These are phyloP conservation scores for Mesembryanthemum crystallinum DNA, from an alignment of 148 eudicot genomes.

Conservation along the genomic window DNA sequence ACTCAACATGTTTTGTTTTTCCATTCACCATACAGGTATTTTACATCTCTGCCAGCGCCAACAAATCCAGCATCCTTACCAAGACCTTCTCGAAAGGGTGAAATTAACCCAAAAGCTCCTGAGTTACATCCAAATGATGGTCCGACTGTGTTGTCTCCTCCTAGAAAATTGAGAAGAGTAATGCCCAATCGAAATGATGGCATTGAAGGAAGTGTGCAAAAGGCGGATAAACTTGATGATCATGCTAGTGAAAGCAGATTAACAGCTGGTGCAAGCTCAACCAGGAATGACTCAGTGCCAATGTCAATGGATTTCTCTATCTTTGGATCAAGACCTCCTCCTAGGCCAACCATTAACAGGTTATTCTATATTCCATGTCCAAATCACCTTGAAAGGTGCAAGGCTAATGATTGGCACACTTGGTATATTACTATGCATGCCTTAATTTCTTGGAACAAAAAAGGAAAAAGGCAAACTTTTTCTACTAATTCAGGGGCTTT, in stretches of 20 bases:
- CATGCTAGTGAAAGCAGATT: slow-evolving; percentile 51
- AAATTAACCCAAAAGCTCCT: slow-evolving; percentile 45
- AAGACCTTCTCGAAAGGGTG: slow-evolving; percentile 76
- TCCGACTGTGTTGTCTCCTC: slow-evolving; percentile 92
- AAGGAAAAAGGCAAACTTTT: neutral
- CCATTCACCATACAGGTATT: slow-evolving; percentile 49
- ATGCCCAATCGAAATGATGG: slow-evolving; percentile 72
- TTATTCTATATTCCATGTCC: slow-evolving; percentile 18
- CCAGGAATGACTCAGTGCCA: slow-evolving; percentile 54
- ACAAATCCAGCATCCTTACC: slow-evolving; percentile 82
- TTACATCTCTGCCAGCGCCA: slow-evolving; percentile 77
- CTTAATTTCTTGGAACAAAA: neutral
- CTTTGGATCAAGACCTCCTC: slow-evolving; percentile 69
- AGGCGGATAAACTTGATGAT: slow-evolving; percentile 52
- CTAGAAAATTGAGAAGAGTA: slow-evolving; percentile 84
- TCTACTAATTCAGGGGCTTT: neutral
- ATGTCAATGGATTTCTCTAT: slow-evolving; percentile 89
- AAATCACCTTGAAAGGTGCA: neutral
- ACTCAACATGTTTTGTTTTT: slow-evolving; percentile 13
- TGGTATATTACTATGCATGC: neutral
- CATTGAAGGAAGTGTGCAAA: slow-evolving; percentile 50
- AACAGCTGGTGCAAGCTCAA: slow-evolving; percentile 47
- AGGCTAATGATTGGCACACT: neutral
- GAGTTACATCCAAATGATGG: slow-evolving; percentile 62
- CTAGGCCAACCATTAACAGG: slow-evolving; percentile 95